Evolutionary conservation across 148 eudicot species (phyloP), one percentile per base, ranked within the genome.

Genomic region (Gaultheria prostrata): DNA sequence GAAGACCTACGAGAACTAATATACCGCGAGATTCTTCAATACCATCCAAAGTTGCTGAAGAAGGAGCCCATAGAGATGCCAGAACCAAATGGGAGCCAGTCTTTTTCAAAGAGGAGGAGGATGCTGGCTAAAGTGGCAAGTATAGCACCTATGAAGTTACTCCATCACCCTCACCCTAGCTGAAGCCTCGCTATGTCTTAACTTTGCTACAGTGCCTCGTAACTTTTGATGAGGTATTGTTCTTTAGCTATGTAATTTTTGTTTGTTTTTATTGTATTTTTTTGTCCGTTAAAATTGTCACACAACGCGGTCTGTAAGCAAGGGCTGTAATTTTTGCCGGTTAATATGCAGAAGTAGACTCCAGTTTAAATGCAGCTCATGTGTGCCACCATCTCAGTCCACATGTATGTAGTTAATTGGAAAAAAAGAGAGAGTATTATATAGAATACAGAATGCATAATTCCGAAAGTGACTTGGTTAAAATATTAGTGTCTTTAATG

Each of bases 41-140:
- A 67, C 72, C 72, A 67, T 67, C 72, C 72, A 30, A 67, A 67
- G 72, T 67, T 67, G 39, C 30, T 67, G 72, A 67, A 67, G 72
- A 67, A 67, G 72, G 72, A 67, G 72, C 72, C 28, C 72, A 67
- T 30, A 30, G 35, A 67, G 72, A 30, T 67, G 1, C 18, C 39
- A 67, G 72, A 67, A 30, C 1, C 72, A 4, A 67, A 67, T 67
- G 39, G 18, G 4, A 3, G 0, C 39, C 8, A 28, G 17, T 67
- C 72, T 14, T 67, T 67, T 67, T 67, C 72, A 67, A 67, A 8
- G 72, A 67, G 72, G 39, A 67, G 72, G 39, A 13, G 72, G 72
- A 67, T 67, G 72, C 30, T 67, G 15, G 18, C 39, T 28, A 67
- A 67, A 67, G 35, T 67, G 35, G 33, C 72, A 67, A 67, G 72